Percentiles rank a stretch among this genome's conserved stretches.
phyloP scores from a whole-genome alignment of 169 alveolate genomes.

The Plasmodium fragile region DNA sequence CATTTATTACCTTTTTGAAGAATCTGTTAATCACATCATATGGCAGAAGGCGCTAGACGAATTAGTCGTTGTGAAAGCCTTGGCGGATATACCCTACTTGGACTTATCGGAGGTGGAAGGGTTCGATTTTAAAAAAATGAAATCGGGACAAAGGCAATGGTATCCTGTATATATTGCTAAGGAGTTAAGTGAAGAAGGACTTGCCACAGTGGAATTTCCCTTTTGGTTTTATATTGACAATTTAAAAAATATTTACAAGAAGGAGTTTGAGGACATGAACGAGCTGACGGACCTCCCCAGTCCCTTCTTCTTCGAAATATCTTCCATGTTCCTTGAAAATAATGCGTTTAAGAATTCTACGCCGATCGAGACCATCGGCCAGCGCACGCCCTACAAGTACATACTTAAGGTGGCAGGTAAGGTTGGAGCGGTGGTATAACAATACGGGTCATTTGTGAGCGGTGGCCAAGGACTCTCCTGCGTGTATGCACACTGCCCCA shows the following conservation, averaged over 20 bases:
- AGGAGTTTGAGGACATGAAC: constrained; percentile 58
- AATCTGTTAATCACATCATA: constrained; percentile 65
- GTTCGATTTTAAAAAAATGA: constrained; percentile 78
- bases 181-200: constrained; percentile 82
- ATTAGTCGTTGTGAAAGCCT: constrained; percentile 82
- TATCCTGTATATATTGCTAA: constrained; percentile 84
- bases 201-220: constrained; percentile 83
- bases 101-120: constrained; percentile 82
- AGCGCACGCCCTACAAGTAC: constrained; percentile 63
- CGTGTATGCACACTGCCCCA: not conserved
- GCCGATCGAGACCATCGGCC: constrained; percentile 72
- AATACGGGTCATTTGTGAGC: not conserved
- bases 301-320: constrained; percentile 69
- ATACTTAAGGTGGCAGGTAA: constrained; percentile 71
- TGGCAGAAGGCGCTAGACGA: constrained; percentile 82
- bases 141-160: constrained; percentile 87
- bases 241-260: constrained; percentile 69
- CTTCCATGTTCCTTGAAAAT: constrained; percentile 66
- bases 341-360: constrained; percentile 68
- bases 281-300: constrained; percentile 72
- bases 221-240: constrained; percentile 77
- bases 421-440: not conserved
- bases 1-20: constrained; percentile 59
- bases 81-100: constrained; percentile 82
- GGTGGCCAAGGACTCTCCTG: not conserved